A percentile compares a stretch with the other conserved stretches of the same genome.
Conservation (phyloP, 306 rosid genomes). For the Vicia faba region DNA sequence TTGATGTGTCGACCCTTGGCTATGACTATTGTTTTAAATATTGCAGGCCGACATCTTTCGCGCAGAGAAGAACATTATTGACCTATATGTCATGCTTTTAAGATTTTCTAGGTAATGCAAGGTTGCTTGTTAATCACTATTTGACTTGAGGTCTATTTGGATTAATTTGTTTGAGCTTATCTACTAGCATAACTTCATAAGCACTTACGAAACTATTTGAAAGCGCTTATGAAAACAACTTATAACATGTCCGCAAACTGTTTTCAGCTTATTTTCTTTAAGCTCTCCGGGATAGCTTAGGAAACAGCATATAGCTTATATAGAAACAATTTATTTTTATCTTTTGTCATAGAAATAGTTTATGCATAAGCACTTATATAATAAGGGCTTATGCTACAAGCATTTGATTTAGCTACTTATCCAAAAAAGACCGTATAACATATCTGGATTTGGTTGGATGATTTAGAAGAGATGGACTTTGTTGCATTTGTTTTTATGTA, state of each 20-base stretch:
- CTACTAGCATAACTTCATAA: neutral
- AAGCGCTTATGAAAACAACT: neutral
- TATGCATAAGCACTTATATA: neutral
- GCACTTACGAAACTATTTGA: neutral
- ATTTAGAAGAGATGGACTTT: constrained; percentile 11
- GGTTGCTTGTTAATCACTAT: neutral
- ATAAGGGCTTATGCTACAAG: neutral
- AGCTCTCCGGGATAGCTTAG: neutral
- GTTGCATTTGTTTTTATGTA: constrained; percentile 29
- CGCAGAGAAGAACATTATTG: constrained; percentile 76
- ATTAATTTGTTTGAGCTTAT: neutral
- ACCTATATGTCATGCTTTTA: constrained; percentile 89
- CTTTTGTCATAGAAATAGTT: neutral
- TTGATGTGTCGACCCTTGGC: constrained; percentile 13
- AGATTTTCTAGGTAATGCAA: constrained; percentile 80
- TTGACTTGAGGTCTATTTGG: neutral
- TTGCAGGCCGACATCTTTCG: constrained; percentile 95
- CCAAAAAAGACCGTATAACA: neutral
- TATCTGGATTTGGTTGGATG: constrained; percentile 18
- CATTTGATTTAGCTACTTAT: neutral
- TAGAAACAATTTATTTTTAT: too few relatives aligned
- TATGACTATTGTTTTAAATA: constrained; percentile 28
- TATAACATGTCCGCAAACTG: neutral
- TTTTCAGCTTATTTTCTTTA: neutral
- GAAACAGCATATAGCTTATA: neutral